These are phyloP conservation scores for Acacia acuminata DNA, from an alignment of 306 rosid species.

Conservation along the genomic window DNA sequence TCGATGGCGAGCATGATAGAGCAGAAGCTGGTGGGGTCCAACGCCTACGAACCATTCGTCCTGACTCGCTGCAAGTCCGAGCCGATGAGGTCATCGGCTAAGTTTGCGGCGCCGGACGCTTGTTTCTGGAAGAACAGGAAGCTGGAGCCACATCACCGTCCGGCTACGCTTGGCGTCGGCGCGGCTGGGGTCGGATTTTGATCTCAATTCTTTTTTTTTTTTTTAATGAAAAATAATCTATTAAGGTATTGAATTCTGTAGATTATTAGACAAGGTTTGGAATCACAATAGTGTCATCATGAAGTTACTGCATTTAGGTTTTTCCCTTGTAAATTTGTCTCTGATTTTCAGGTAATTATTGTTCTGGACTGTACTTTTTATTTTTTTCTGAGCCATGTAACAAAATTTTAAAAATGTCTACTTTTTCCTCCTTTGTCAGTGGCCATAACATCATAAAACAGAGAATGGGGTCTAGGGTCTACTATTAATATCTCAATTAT, in stretches of 20 bases:
- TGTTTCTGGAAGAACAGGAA: conserved; percentile 86
- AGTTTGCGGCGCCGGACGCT: conserved; percentile 66
- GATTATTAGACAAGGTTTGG: conserved; percentile 9
- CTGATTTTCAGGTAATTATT: conserved; percentile 32
- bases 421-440: background rate
- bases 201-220: conserved; percentile 21
- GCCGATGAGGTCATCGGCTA: conserved; percentile 79
- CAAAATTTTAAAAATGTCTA: background rate
- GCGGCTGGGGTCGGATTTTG: conserved; percentile 85
- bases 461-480: background rate
- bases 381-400: background rate
- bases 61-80: conserved; percentile 97
- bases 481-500: background rate
- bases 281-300: conserved; percentile 7
- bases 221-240: conserved; percentile 33
- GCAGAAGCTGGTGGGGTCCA: conserved; percentile 70
- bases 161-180: conserved; percentile 74
- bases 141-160: conserved; percentile 68
- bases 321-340: conserved; percentile 32
- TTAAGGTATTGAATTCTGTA: background rate
- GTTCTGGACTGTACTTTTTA: background rate
- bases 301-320: conserved; percentile 3
- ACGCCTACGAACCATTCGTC: conserved; percentile 80
- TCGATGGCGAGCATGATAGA: conserved; percentile 79
- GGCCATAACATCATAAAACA: background rate